Conservation (phyloP, 805 yeast species). For the Cyberlindnera galapagoensis region DNA sequence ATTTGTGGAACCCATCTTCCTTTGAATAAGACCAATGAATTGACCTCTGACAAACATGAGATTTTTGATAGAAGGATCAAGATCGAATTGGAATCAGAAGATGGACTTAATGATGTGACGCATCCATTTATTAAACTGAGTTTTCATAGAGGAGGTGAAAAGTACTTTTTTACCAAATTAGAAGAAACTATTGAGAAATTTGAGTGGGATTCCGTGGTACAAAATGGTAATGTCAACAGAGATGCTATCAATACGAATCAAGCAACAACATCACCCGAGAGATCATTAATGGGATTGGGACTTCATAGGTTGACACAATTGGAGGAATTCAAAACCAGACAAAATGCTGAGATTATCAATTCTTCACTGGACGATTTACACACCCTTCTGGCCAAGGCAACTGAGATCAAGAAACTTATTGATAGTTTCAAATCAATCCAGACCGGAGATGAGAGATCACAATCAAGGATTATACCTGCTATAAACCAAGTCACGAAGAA, state of each 20-base stretch:
- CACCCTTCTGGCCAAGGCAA: conserved; percentile 70
- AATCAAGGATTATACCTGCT: conserved; percentile 8
- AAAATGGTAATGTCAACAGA: conserved; percentile 28
- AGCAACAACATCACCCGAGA: conserved; percentile 15
- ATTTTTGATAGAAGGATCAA: conserved; percentile 28
- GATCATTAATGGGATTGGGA: conserved; percentile 43
- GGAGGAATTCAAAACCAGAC: conserved; percentile 46
- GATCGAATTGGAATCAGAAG: conserved; percentile 27
- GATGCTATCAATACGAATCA: conserved; percentile 20
- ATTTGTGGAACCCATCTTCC: conserved; percentile 67
- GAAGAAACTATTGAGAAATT: conserved; percentile 38
- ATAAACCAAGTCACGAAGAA: conserved; percentile 15
- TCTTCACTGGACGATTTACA: conserved; percentile 73
- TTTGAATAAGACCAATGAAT: conserved; percentile 19
- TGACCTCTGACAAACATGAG: conserved; percentile 15
- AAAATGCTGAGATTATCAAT: conserved; percentile 55
- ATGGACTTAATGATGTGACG: conserved; percentile 16
- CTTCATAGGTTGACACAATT: conserved; percentile 61
- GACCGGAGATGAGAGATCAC: conserved; percentile 19
- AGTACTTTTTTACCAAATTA: conserved; percentile 42
- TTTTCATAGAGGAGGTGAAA: conserved; percentile 68
- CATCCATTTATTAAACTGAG: conserved; percentile 52
- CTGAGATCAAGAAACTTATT: conserved; percentile 56
- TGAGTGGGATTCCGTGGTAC: conserved; percentile 39
- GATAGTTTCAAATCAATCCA: conserved; percentile 28